Evolutionary conservation across 345 rosid genomes (phyloP), one percentile per base, ranked within the genome.

Genomic region (Carallia pectinifolia): DNA sequence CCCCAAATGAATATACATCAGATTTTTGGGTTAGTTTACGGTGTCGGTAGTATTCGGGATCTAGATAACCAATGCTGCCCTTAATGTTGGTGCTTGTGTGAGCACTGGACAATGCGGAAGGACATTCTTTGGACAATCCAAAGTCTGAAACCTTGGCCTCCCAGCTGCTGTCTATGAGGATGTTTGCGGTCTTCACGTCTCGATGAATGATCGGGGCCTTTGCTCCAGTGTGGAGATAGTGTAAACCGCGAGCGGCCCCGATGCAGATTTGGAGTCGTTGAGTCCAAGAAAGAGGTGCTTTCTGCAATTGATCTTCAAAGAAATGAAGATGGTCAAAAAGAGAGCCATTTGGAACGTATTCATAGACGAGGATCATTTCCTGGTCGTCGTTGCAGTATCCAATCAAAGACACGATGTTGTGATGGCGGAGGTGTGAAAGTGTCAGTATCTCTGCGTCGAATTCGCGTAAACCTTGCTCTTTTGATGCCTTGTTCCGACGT

Each of bases 71-170:
- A 34, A 72, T 53, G 23, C 59, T 72, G 16, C 68, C 67, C 17
- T 38, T 71, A 17, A 62, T 31, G 44, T 38, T 56, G 12, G 61
- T 56, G 71, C 63, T 67, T 38, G 53, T 30, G 12, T 19, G 50
- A 34, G 4, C 4, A 12, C 31, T 16, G 4, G n/a, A 37, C 31
- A 6, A 1, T 33, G 34, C 4, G 34, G 34, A 33, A 33, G 33
- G 54, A 4, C 55, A 44, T 18, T 55, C 53, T 56, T 64, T 71
- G 16, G 69, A 71, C 33, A 71, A 39, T 33, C 75, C 75, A 7
- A 71, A 71, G 56, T 71, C 75, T 55, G 75, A 55, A 33, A 71
- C 61, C 52, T 71, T 71, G 27, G 75, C 64, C 4, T 31, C 64
- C 69, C 69, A 71, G 6, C 54, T 63, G n/a, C 54, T 47, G 44